Conservation (phyloP, 2,329 filamentous ascomycete genomes). For the Hortaea sp. region DNA sequence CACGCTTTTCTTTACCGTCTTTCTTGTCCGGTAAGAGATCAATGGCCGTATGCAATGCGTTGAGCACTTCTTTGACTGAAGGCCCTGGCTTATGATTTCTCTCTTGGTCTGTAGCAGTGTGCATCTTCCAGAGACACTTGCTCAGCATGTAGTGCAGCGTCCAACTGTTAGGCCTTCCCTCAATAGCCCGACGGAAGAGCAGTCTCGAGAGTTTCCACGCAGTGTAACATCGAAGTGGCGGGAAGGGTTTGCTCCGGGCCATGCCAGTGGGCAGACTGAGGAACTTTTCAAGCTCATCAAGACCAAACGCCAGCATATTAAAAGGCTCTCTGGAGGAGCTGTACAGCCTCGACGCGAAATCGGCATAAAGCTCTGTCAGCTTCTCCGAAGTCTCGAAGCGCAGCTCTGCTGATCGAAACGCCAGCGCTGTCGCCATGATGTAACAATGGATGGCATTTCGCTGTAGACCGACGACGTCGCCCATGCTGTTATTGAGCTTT, state of each 20-base stretch:
- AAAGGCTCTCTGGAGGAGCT: constrained; percentile 59
- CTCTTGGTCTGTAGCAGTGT: constrained; percentile 27
- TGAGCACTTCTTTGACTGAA: constrained; percentile 40
- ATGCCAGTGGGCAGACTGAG: constrained; percentile 41
- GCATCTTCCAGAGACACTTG: constrained; percentile 67
- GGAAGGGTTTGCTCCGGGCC: constrained; percentile 50
- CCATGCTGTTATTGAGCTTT: constrained; percentile 76
- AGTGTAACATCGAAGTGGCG: constrained; percentile 47
- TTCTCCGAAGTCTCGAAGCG: constrained; percentile 44
- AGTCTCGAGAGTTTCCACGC: constrained; percentile 56
- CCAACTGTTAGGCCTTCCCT: constrained; percentile 53
- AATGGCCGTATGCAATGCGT: constrained; percentile 50
- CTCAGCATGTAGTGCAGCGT: constrained; percentile 58
- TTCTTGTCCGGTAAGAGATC: constrained; percentile 43
- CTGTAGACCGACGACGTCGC: constrained; percentile 65
- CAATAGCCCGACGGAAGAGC: constrained; percentile 50
- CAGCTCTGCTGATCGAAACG: constrained; percentile 47
- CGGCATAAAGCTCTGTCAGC: constrained; percentile 55
- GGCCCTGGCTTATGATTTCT: constrained; percentile 17
- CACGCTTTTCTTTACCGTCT: constrained; percentile 52
- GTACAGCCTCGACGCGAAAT: constrained; percentile 60
- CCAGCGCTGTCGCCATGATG: constrained; percentile 55
- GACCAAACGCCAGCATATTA: constrained; percentile 54
- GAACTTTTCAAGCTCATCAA: constrained; percentile 52
- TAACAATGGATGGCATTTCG: constrained; percentile 73